Base-by-base conservation (phyloP, 2,329 filamentous ascomycete genomes). In the Tolypocladium album region DNA sequence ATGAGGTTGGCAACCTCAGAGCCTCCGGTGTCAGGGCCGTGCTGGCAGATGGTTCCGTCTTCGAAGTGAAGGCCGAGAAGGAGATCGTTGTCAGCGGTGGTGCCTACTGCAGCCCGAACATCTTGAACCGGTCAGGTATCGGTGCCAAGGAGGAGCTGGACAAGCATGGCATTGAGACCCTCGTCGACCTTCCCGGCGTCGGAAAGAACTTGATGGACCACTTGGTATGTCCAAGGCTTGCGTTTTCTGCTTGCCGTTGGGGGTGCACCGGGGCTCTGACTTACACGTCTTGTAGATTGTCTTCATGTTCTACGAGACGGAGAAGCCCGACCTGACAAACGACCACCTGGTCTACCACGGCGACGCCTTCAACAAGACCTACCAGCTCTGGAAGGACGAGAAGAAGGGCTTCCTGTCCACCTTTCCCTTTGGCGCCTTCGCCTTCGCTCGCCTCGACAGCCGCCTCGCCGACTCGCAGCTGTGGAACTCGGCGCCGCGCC, bases 341-440 rank as follows among this genome's bases (percentile, higher is more conserved):
- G 84, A 87, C 68, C 70, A 80, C 22, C 65, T 70, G 3, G 76
- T 82, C 50, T 83, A 83, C 69, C 82, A 84, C 62, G 76, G 75
- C 40, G 74, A 82, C 63, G 80, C 78, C 34, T 72, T 81, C 22
- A 72, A 74, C 15, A 78, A 78, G 58, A 77, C 81, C 0, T 81
- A 82, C 65, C 69, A 75, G 15, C 75, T 81, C 56, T 88, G 82
- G 78, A 79, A 83, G 67, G 78, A 83, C 38, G 77, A 81, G 57
- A 84, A 84, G 65, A 74, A 76, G 2, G 85, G 85, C 1, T 75
- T 83, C 40, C 72, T 87, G 1, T 82, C 84, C 1, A 80, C 77
- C 0, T 86, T 87, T 65, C 84, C 84, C 12, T 88, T 87, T 58
- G 85, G 85, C 47, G 76, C 78, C 13, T 86, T 87, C 58, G 83